Conservation (phyloP, 2,329 filamentous ascomycete species). For the Neocucurbitaria cava region DNA sequence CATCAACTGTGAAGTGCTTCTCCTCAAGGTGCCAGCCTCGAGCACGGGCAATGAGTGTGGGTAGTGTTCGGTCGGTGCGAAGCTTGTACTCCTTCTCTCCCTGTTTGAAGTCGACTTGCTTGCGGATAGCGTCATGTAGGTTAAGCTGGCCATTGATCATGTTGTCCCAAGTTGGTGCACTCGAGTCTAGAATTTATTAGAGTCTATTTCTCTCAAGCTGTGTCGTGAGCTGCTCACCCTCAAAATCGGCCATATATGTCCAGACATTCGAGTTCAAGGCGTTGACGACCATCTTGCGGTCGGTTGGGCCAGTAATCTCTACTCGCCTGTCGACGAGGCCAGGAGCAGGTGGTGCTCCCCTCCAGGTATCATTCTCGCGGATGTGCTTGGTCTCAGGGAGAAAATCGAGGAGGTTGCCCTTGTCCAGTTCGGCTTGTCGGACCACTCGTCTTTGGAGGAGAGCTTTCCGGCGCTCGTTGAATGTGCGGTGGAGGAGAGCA, state of each 20-base stretch:
- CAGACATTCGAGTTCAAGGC: slow-evolving; percentile 94
- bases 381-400: slow-evolving; percentile 95
- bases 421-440: slow-evolving; percentile 92
- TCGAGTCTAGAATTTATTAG: slow-evolving; percentile 71
- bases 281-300: slow-evolving; percentile 99
- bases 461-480: slow-evolving; percentile 86
- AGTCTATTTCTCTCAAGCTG: background rate
- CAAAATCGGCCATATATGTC: slow-evolving; percentile 99
- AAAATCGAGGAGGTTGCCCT: slow-evolving; percentile 88
- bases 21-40: slow-evolving; percentile 98
- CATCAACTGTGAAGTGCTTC: slow-evolving; percentile 96
- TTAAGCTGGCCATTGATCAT: slow-evolving; percentile 99
- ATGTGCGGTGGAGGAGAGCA: slow-evolving; percentile 91
- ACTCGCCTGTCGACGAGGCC: slow-evolving; percentile 92
- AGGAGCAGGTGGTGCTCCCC: slow-evolving; percentile 86
- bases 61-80: slow-evolving; percentile 83
- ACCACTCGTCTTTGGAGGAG: slow-evolving; percentile 85
- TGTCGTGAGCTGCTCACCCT: slow-evolving; percentile 66
- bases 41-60: slow-evolving; percentile 91
- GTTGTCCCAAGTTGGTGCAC: slow-evolving; percentile 96
- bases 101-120: slow-evolving; percentile 94
- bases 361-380: slow-evolving; percentile 93
- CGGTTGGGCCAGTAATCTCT: slow-evolving; percentile 96
- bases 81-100: slow-evolving; percentile 97
- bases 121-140: slow-evolving; percentile 93